Base-by-base conservation (phyloP, 2,329 filamentous ascomycete species). In the Diaporthe batatas region DNA sequence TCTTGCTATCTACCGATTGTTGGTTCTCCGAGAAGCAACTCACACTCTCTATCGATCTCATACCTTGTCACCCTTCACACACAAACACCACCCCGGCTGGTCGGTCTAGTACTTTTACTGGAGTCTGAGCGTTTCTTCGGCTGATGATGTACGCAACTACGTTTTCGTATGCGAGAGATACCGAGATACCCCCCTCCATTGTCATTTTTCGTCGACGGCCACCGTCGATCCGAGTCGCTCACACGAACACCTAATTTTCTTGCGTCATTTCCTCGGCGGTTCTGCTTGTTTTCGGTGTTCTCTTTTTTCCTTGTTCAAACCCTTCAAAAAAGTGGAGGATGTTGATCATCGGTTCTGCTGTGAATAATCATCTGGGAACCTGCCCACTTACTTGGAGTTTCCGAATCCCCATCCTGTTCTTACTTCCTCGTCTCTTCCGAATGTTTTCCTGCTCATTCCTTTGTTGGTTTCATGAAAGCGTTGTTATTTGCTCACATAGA, bases 141-240 rank as follows among this genome's bases (percentile, higher is more conserved):
- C 64, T 72, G 73, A 74, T 74, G 73, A 74, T 73, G 67, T 65
- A 72, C 64, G 71, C 71, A 74, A 47, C 70, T 72, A 73, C 58
- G 58, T 73, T 74, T 67, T 70, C 70, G 73, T 74, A 74, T 72
- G 73, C 73, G 73, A 74, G 67, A 74, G 70, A 74, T 74, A 74
- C 71, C 73, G 73, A 74, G 73, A 74, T 74, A 74, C 73, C 73
- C 73, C 62, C 70, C 58, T 47, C 55, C 39, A 44, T 70, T 70
- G 53, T 51, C 65, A 36, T 49, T 67, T 62, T 64, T 51, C n/a
- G n/a, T 73, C 16, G 36, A 49, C 34, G 57, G 11, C 25, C 25
- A 49, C 47, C 57, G 47, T 73, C 51, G 51, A 65, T 47, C 21
- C 49, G n/a, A 47, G 36, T 70, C 47, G 51, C 64, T 47, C 55